Percentiles rank a stretch among this genome's conserved stretches.
These are phyloP conservation scores for Podospora fimiseda DNA, from an alignment of 495 filamentous ascomycete species.

Conservation along the genomic window DNA sequence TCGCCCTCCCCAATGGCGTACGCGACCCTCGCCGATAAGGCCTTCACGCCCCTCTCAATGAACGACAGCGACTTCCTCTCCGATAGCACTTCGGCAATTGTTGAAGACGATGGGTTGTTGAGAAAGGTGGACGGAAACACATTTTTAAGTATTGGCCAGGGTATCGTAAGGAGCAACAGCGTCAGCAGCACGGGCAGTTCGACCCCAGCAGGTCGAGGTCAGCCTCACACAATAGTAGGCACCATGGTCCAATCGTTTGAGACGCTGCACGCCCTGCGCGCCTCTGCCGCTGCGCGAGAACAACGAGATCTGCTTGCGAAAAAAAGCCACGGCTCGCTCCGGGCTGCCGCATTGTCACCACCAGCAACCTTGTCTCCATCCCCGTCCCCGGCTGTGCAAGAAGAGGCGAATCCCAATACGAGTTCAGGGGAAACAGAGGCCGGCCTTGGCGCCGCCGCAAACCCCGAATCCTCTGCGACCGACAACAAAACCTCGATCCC, in stretches of 20 bases:
- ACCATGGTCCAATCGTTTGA: conserved; percentile 30
- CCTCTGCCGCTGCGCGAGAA: conserved; percentile 7
- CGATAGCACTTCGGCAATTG: conserved; percentile 10
- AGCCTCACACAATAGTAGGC: conserved; percentile 18
- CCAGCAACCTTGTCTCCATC: conserved; percentile 19
- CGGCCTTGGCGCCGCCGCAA: conserved; percentile 14
- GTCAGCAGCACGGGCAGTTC: conserved; percentile 21
- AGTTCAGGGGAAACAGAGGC: background rate
- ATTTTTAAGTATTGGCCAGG: conserved; percentile 17
- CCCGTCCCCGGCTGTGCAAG: conserved; percentile 2
- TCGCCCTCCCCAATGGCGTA: conserved; percentile 18
- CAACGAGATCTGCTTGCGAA: conserved; percentile 22
- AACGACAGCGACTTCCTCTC: conserved; percentile 27
- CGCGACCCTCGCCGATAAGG: conserved; percentile 29
- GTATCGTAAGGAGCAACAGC: conserved; percentile 19
- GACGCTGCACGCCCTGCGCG: conserved; percentile 16
- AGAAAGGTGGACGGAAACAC: conserved; percentile 6
- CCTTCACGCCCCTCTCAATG: conserved; percentile 43
- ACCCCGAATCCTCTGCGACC: conserved; percentile 2
- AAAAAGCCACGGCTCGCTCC: conserved; percentile 13
- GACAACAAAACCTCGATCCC: background rate
- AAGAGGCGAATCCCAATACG: background rate
- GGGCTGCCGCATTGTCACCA: conserved; percentile 13
- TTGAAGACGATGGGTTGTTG: conserved; percentile 6
- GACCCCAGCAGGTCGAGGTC: conserved; percentile 12